A percentile compares a stretch with the other conserved stretches of the same genome.
phyloP scores from a whole-genome alignment of 2,329 filamentous ascomycete species.

The Aaosphaeria pasadenensis region DNA sequence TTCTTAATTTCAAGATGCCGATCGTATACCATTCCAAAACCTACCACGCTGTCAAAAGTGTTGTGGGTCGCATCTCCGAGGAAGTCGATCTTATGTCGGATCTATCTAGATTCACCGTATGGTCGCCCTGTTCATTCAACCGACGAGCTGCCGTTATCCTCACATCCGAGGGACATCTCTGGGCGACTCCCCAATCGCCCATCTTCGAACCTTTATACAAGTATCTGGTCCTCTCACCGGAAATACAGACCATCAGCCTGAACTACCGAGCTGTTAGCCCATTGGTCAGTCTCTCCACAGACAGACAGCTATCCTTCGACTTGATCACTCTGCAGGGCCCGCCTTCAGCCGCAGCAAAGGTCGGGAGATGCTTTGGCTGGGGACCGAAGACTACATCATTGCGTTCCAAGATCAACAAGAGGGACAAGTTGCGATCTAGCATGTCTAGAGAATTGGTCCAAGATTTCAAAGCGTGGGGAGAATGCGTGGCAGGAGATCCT shows the following conservation, averaged over 20 bases:
- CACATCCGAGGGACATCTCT: constrained; percentile 20
- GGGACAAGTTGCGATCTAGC: constrained; percentile 16
- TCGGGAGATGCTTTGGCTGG: constrained; percentile 30
- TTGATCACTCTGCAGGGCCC: constrained; percentile 19
- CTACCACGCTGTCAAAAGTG: too few relatives aligned
- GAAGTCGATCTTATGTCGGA: constrained; percentile 3
- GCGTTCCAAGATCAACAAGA: constrained; percentile 11
- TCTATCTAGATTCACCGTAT: constrained; percentile 22
- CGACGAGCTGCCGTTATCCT: constrained; percentile 14
- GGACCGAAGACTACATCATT: constrained; percentile 23
- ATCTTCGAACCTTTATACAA: constrained; percentile 18
- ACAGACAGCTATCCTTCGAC: constrained; percentile 19
- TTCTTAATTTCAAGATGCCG: too few relatives aligned
- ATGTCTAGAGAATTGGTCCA: constrained; percentile 23
- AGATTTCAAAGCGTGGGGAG: constrained; percentile 30
- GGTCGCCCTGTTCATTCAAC: constrained; percentile 21
- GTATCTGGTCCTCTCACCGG: constrained; percentile 12
- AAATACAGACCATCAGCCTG: constrained; percentile 20
- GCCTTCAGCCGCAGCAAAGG: constrained; percentile 17
- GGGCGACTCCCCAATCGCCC: constrained; percentile 9
- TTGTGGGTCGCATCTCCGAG: too few relatives aligned
- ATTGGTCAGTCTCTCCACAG: constrained; percentile 15
- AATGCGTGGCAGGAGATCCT: constrained; percentile 11
- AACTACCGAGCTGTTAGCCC: constrained; percentile 17
- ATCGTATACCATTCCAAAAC: too few relatives aligned